Conservation (phyloP, 148 eudicot species). For the Camellia sinensis region DNA sequence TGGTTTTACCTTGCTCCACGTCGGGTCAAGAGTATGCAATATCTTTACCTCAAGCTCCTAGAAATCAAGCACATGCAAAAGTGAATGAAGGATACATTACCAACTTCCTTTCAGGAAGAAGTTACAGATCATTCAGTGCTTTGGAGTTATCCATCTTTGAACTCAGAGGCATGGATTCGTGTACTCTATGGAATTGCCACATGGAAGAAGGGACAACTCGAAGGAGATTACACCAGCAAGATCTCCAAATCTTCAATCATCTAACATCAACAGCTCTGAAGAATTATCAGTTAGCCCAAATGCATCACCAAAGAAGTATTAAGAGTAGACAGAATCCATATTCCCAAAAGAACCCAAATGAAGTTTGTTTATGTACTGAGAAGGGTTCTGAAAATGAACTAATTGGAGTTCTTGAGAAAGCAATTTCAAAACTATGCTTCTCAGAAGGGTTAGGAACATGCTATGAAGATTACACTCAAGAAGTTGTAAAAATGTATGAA, state of each 20-base stretch:
- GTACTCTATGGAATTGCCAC: slow-evolving; percentile 12
- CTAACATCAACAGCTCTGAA: not conserved
- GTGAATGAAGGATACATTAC: slow-evolving; percentile 7
- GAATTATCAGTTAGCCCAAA: slow-evolving; percentile 12
- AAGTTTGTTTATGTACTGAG: slow-evolving; percentile 11
- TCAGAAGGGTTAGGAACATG: slow-evolving; percentile 25
- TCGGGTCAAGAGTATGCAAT: slow-evolving; percentile 6
- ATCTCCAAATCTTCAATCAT: not conserved
- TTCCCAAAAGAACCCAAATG: slow-evolving; percentile 9
- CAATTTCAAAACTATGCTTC: slow-evolving; percentile 49
- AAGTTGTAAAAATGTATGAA: slow-evolving; percentile 42
- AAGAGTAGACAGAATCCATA: slow-evolving; percentile 12
- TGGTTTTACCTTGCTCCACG: slow-evolving; percentile 16
- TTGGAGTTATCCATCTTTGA: slow-evolving; percentile 20
- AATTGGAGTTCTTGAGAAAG: slow-evolving; percentile 32
- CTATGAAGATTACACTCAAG: slow-evolving; percentile 36
- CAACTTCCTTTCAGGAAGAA: slow-evolving; percentile 13
- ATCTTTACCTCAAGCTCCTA: slow-evolving; percentile 12
- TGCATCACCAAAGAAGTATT: not conserved
- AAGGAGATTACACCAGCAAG: slow-evolving; percentile 3
- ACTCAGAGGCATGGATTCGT: slow-evolving; percentile 2
- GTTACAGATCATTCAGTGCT: slow-evolving; percentile 25
- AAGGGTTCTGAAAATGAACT: slow-evolving; percentile 26
- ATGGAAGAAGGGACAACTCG: slow-evolving; percentile 5
- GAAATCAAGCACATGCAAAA: slow-evolving; percentile 13